Conservation (phyloP, 352 stramenopile genomes). For the Pythium sp. region DNA sequence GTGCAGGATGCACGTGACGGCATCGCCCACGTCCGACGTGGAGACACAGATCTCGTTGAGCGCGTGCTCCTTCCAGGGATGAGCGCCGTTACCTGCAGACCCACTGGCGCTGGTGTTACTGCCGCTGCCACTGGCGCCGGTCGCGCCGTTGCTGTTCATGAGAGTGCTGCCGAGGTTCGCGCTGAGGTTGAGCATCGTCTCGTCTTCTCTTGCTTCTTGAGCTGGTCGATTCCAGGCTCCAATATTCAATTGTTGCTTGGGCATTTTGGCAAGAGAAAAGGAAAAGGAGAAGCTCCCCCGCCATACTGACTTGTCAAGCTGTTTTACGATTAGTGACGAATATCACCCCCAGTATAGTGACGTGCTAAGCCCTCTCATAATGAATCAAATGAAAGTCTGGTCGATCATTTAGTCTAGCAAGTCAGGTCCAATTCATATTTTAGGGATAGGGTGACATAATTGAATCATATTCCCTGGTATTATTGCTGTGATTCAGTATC, state of each 20-base stretch:
- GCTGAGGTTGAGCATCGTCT: constrained; percentile 14
- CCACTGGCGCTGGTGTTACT: neutral
- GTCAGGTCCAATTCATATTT: no score
- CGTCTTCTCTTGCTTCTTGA: neutral
- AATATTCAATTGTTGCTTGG: neutral
- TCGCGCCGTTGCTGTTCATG: constrained; percentile 17
- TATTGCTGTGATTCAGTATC: no score
- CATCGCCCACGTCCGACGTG: constrained; percentile 56
- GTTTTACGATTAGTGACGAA: neutral
- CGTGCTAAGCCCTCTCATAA: no score
- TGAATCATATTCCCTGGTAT: no score
- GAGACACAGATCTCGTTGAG: constrained; percentile 64
- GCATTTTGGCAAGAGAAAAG: neutral
- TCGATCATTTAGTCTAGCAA: no score
- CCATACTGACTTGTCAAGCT: neutral
- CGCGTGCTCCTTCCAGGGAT: constrained; percentile 53
- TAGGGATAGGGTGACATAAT: no score
- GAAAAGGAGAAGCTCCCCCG: constrained; percentile 6
- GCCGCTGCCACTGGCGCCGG: neutral
- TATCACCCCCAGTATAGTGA: no score
- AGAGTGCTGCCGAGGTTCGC: constrained; percentile 13
- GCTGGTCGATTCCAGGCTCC: neutral
- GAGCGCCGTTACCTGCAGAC: neutral
- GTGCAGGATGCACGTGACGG: constrained; percentile 67
- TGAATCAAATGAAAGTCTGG: no score